Evolutionary conservation across 2,329 filamentous ascomycete genomes (phyloP).

Genomic region (Fusarium algeriense): DNA sequence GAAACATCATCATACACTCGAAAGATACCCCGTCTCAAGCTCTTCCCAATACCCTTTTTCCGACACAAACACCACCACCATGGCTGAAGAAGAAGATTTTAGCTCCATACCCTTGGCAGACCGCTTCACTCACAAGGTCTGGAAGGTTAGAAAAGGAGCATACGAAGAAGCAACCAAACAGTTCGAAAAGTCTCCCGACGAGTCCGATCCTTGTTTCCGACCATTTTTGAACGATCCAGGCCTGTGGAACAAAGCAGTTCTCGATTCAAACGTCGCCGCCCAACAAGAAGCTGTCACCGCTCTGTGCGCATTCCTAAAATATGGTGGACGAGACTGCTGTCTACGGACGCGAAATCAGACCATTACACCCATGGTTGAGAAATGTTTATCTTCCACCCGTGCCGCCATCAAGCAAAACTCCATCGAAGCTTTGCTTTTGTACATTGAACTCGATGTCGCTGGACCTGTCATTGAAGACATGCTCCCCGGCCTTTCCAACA

Average conservation of each 20-base stretch:
- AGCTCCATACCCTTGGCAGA: conserved; percentile 82
- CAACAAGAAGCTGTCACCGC: conserved; percentile 92
- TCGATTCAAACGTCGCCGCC: conserved; percentile 95
- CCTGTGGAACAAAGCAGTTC: conserved; percentile 92
- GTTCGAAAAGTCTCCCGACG: conserved; percentile 86
- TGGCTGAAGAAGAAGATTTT: conserved; percentile 91
- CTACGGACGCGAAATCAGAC: conserved; percentile 81
- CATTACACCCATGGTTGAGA: conserved; percentile 86
- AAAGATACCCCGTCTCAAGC: conserved; percentile 42
- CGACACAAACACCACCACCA: conserved; percentile 54
- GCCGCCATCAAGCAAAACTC: conserved; percentile 90
- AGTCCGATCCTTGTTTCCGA: conserved; percentile 85
- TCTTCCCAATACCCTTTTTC: conserved; percentile 33
- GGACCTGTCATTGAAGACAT: conserved; percentile 92
- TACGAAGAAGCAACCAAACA: conserved; percentile 93
- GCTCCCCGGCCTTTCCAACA: conserved; percentile 83
- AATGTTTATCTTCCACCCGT: conserved; percentile 88
- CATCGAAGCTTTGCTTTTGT: conserved; percentile 86
- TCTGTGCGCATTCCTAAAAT: conserved; percentile 92
- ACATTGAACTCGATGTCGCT: conserved; percentile 89
- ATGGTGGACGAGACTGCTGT: conserved; percentile 83
- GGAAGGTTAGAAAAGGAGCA: conserved; percentile 96
- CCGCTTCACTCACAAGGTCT: conserved; percentile 84
- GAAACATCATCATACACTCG: conserved; percentile 25
- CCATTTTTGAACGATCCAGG: conserved; percentile 87